phyloP scores from a whole-genome alignment of 805 yeast genomes.

The Hanseniaspora occidentalis region DNA sequence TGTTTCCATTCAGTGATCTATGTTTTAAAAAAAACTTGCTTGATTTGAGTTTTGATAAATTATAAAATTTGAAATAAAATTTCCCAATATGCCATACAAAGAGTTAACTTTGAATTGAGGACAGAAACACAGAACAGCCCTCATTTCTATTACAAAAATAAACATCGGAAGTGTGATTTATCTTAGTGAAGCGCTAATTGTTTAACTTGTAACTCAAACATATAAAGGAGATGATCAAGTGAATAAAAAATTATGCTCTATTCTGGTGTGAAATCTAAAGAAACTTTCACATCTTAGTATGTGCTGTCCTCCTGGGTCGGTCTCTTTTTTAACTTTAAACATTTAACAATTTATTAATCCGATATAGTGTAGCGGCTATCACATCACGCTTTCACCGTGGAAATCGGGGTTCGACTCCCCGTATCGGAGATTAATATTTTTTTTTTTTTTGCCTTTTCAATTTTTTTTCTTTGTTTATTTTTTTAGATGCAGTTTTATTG shows the following conservation, averaged over 20 bases:
- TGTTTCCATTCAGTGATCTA: no score
- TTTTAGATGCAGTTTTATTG: neutral
- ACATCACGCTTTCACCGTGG: conserved; percentile 4
- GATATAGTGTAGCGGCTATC: conserved; percentile 5
- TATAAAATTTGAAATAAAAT: no score
- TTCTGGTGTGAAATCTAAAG: no score
- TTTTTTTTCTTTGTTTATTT: conserved; percentile 2
- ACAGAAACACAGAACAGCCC: no score
- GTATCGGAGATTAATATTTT: conserved; percentile 1
- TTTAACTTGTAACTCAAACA: conserved; percentile 5
- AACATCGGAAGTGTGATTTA: no score
- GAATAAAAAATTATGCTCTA: no score
- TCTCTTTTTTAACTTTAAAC: conserved; percentile 3
- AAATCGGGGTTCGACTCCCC: conserved; percentile 5
- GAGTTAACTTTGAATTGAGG: no score
- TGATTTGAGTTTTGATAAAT: no score
- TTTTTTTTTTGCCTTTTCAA: conserved; percentile 4
- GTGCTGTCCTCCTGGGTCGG: conserved; percentile 6
- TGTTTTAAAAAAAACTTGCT: no score
- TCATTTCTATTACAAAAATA: no score
- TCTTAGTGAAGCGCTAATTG: conserved; percentile 5
- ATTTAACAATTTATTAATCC: neutral
- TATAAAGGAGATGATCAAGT: no score
- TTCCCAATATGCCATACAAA: no score
- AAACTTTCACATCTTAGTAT: conserved; percentile 6